A percentile compares a stretch with the other conserved stretches of the same genome.
Conservation (phyloP, 805 yeast species). For the Kodamaea hsintzibuensis region DNA sequence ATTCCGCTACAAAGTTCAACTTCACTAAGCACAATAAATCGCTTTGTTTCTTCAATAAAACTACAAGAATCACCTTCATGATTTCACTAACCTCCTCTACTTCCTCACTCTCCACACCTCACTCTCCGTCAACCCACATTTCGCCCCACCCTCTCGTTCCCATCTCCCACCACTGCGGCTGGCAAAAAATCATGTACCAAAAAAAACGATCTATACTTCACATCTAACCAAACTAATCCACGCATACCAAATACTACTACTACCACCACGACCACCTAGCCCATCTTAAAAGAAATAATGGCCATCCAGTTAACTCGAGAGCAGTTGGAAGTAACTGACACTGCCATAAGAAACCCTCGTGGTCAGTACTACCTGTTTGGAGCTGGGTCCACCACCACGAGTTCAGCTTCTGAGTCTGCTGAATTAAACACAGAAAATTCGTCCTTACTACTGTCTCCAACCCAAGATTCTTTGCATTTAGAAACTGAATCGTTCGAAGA, state of each 20-base stretch:
- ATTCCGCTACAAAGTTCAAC: too few species aligned
- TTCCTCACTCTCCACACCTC: background rate
- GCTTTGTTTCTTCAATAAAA: background rate
- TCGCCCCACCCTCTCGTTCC: background rate
- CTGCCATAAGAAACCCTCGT: conserved; percentile 6
- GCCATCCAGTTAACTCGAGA: conserved; percentile 14
- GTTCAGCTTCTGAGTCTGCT: background rate
- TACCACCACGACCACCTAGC: too few species aligned
- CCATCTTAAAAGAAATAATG: conserved; percentile 1
- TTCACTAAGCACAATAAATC: background rate
- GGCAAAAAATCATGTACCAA: background rate
- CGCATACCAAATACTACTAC: background rate
- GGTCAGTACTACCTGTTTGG: conserved; percentile 3
- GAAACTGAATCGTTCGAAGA: background rate
- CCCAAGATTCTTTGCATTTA: background rate
- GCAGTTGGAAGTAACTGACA: conserved; percentile 12
- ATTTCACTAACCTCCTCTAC: background rate
- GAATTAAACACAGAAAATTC: background rate
- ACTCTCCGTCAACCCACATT: background rate
- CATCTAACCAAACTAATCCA: background rate
- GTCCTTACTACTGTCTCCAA: background rate
- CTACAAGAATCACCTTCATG: background rate
- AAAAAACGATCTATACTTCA: background rate
- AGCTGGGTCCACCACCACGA: background rate
- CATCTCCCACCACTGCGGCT: background rate